Evolutionary conservation across 495 filamentous ascomycete genomes (phyloP).

Genomic region (Neurospora tetrasperma): DNA sequence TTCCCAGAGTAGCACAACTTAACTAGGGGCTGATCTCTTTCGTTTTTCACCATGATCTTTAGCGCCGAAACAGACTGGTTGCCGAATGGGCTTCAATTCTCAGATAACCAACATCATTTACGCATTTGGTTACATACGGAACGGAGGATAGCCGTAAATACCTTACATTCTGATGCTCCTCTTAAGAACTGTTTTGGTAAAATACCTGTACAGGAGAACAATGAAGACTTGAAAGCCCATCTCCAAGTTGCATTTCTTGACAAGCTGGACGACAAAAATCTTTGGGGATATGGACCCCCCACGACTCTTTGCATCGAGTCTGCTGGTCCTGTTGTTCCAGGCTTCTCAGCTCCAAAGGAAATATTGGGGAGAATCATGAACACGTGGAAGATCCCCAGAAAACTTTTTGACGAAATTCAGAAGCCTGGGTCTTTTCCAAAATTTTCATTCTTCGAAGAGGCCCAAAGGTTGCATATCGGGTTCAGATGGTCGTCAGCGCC

Average conservation of each 20-base stretch:
- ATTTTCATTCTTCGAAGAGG: background rate
- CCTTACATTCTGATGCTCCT: background rate
- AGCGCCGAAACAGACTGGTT: background rate
- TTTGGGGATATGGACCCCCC: background rate
- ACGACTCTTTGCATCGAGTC: background rate
- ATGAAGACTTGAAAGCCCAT: background rate
- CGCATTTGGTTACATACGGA: background rate
- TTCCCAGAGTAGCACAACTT: background rate
- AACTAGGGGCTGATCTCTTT: background rate
- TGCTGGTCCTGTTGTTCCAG: background rate
- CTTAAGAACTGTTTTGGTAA: background rate
- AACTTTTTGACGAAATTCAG: background rate
- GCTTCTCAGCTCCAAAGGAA: background rate
- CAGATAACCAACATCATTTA: background rate
- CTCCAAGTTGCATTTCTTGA: background rate
- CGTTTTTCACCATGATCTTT: background rate
- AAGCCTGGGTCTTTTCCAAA: background rate
- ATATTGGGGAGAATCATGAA: background rate
- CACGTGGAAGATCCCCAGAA: background rate
- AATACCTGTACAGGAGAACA: background rate
- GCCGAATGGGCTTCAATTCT: background rate
- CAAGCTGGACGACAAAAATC: accelerated
- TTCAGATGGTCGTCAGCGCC: background rate
- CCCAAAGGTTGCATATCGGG: background rate
- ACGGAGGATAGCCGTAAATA: accelerated